Percentiles rank a stretch among this genome's conserved stretches.
Conservation (phyloP, 164 flowering plant genomes). For the Aristolochia californica region DNA sequence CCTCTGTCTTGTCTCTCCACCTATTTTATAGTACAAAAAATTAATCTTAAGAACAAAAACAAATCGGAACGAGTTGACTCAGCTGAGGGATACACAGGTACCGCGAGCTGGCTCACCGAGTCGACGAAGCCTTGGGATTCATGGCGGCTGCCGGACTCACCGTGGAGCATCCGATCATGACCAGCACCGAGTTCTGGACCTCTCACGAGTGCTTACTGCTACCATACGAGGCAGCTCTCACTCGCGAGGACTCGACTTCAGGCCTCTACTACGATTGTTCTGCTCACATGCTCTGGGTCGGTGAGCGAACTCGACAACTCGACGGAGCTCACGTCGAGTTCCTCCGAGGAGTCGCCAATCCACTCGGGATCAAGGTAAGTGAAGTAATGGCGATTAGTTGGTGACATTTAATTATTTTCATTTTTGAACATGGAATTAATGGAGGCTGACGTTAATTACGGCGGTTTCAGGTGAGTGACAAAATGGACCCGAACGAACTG, state of each 20-base stretch:
- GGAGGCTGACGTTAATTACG: too few relatives aligned
- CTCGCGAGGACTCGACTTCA: constrained; percentile 80
- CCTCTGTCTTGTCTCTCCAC: background rate
- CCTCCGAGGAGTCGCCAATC: constrained; percentile 77
- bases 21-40: too few relatives aligned
- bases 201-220: constrained; percentile 89
- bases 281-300: constrained; percentile 92
- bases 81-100: constrained; percentile 47
- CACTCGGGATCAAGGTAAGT: constrained; percentile 92
- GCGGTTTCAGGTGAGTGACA: constrained; percentile 86
- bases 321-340: constrained; percentile 97
- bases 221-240: constrained; percentile 85
- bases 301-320: constrained; percentile 84
- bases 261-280: constrained; percentile 89
- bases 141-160: constrained; percentile 91
- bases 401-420: too few relatives aligned
- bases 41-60: too few relatives aligned
- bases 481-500: constrained; percentile 82
- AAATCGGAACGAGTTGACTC: too few relatives aligned
- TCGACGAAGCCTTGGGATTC: constrained; percentile 90
- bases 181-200: constrained; percentile 89
- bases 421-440: too few relatives aligned
- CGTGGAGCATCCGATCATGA: constrained; percentile 75
- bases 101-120: constrained; percentile 76
- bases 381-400: too few relatives aligned